Evolutionary conservation across 768 basidiomycete genomes (phyloP).

Genomic region (Infundibulicybe gibba): DNA sequence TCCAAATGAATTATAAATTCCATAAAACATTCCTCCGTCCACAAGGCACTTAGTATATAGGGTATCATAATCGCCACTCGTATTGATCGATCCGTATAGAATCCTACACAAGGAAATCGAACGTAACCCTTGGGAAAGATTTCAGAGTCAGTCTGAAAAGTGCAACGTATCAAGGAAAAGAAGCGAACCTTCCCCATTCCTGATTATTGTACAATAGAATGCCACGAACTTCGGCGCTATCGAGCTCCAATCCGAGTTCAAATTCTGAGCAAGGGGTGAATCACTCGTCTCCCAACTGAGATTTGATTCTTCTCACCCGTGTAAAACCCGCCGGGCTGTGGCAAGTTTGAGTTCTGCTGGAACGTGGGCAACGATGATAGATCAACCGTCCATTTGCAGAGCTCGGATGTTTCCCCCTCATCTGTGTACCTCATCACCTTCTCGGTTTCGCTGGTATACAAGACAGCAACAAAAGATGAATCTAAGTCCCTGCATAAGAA

Average conservation of each 20-base stretch:
- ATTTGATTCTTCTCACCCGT: constrained; percentile 47
- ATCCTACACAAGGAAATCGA: constrained; percentile 33
- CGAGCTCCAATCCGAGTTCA: constrained; percentile 79
- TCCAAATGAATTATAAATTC: too few species aligned
- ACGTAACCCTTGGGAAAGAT: constrained; percentile 34
- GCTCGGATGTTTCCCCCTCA: constrained; percentile 72
- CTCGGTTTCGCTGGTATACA: constrained; percentile 77
- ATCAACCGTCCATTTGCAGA: constrained; percentile 89
- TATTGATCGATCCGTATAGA: too few species aligned
- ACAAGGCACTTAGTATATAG: too few species aligned
- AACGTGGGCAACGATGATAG: constrained; percentile 75
- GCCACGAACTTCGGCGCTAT: constrained; percentile 85
- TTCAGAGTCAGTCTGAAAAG: constrained; percentile 4
- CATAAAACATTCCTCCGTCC: too few species aligned
- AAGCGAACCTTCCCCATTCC: constrained; percentile 75
- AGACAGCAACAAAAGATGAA: constrained; percentile 74
- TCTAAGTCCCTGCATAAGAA: constrained; percentile 38
- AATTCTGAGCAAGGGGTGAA: constrained; percentile 52
- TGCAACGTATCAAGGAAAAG: not conserved
- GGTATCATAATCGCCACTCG: too few species aligned
- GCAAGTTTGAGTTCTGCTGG: constrained; percentile 61
- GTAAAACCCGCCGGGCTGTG: constrained; percentile 66
- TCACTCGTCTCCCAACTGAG: not conserved
- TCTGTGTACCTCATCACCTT: constrained; percentile 81
- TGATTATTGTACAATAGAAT: constrained; percentile 69